Base-by-base conservation (phyloP, 1,139 yeast genomes). In the Taiozyma sp. region DNA sequence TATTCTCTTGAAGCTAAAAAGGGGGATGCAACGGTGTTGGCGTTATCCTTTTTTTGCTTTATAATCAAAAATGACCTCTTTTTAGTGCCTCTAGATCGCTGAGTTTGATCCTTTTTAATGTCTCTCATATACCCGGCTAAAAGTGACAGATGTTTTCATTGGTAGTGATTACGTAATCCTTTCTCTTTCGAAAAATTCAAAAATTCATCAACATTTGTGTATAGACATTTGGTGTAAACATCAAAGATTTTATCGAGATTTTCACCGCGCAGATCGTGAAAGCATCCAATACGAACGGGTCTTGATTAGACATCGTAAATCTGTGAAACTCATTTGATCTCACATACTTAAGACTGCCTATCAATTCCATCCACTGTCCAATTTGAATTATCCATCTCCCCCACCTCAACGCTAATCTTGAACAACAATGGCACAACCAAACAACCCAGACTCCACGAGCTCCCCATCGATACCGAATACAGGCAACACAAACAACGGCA, bases 371-470 rank as follows among this genome's bases (percentile, higher is more conserved):
- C 3, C 19, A 6, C n/a, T 32, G 36, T 32, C 36, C 19, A 10
- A 14, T 30, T 30, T 16, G 29, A 8, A 23, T 46, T 29, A 24
- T 19, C 30, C 22, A 27, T 13, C n/a, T 24, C n/a, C 24, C n/a
- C 27, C 13, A 13, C 16, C 27, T 5, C 4, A 13, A 19, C 4
- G 7, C 14, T 4, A 36, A 19, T 19, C 19, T 22, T 19, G 14
- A 19, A 19, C 8, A 10, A 40, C 10, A 40, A 48, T 48, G 51
- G 44, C 51, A 19, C 52, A 47, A 30, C 45, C 44, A 30, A 47
- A 44, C 38, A 38, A 19, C 19, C 41, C 41, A 19, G 24, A 13
- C 14, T 38, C 41, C 13, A 12, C 41, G 13, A 38, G 19, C 7
- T 19, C 24, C 10, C 41, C 23, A 28, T 48, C 27, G 39, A 48